Percentiles rank a stretch among this genome's conserved stretches.
Evolutionary conservation across 768 basidiomycete species (phyloP).

Genomic region (Leccinum broughii): DNA sequence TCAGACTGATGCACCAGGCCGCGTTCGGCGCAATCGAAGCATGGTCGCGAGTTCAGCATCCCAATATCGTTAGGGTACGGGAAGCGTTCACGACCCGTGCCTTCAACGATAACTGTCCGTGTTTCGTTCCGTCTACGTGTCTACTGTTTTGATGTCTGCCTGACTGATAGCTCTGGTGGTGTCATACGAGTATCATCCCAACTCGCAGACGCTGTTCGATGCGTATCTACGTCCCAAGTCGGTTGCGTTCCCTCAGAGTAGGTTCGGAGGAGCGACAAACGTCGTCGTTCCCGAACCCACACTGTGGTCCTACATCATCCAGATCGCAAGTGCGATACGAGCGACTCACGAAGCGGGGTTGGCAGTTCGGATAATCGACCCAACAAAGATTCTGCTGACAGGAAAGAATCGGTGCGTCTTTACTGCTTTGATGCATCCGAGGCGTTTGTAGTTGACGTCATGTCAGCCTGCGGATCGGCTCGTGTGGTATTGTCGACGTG

Average conservation of each 20-base stretch:
- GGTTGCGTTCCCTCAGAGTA: slow-evolving; percentile 37
- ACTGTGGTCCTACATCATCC: slow-evolving; percentile 91
- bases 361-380: slow-evolving; percentile 80
- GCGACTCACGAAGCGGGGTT: slow-evolving; percentile 79
- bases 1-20: slow-evolving; percentile 73
- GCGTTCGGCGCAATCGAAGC: slow-evolving; percentile 83
- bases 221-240: slow-evolving; percentile 66
- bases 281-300: slow-evolving; percentile 67
- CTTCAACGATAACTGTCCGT: slow-evolving; percentile 88
- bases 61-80: slow-evolving; percentile 75
- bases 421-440: not conserved
- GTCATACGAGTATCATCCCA: slow-evolving; percentile 86
- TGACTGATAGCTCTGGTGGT: slow-evolving; percentile 74
- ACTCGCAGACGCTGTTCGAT: slow-evolving; percentile 79
- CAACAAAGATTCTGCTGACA: slow-evolving; percentile 84
- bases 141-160: slow-evolving; percentile 12
- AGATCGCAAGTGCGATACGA: slow-evolving; percentile 86
- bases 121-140: slow-evolving; percentile 4
- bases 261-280: slow-evolving; percentile 32
- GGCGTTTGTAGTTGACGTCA: slow-evolving; percentile 3
- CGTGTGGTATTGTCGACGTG: slow-evolving; percentile 87
- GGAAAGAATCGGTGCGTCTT: slow-evolving; percentile 76
- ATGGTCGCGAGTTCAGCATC: slow-evolving; percentile 85
- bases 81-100: slow-evolving; percentile 96
- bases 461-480: slow-evolving; percentile 75